Evolutionary conservation across 179 eudicot species (phyloP).

Genomic region (Heliamphora pulchella): DNA sequence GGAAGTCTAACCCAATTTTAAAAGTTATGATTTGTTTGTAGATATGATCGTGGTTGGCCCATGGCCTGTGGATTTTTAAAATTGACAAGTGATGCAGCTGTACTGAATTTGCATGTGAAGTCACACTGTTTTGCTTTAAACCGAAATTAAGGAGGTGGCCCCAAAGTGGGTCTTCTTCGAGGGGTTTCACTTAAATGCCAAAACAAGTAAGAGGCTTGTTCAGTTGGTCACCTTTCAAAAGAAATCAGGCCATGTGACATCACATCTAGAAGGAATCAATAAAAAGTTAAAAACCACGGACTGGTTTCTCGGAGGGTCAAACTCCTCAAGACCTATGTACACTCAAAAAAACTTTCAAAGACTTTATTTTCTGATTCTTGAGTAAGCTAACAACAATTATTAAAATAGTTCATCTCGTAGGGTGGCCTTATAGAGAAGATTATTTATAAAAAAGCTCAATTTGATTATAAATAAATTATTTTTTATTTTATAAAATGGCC

Average conservation of each 20-base stretch:
- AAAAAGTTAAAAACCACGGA: not conserved
- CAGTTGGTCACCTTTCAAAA: constrained; percentile 2
- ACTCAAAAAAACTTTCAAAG: no score
- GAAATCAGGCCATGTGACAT: constrained; percentile 7
- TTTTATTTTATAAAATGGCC: no score
- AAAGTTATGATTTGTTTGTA: constrained; percentile 25
- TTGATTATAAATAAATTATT: no score
- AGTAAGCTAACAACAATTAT: no score
- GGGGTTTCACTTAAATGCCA: not conserved
- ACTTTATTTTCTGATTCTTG: no score
- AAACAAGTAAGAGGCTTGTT: not conserved
- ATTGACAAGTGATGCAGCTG: constrained; percentile 11
- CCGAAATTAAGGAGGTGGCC: constrained; percentile 19
- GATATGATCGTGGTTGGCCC: constrained; percentile 10
- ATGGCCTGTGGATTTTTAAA: not conserved
- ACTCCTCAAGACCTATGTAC: no score
- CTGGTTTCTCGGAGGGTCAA: not conserved
- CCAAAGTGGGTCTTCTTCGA: constrained; percentile 18
- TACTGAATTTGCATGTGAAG: constrained; percentile 24
- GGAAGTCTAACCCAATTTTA: not conserved
- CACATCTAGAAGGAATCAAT: not conserved
- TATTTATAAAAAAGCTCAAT: no score
- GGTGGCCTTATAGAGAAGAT: no score
- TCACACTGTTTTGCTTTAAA: constrained; percentile 18
- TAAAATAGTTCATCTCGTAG: no score